Conservation (phyloP, 164 flowering plant species). For the Vitis cinerea region DNA sequence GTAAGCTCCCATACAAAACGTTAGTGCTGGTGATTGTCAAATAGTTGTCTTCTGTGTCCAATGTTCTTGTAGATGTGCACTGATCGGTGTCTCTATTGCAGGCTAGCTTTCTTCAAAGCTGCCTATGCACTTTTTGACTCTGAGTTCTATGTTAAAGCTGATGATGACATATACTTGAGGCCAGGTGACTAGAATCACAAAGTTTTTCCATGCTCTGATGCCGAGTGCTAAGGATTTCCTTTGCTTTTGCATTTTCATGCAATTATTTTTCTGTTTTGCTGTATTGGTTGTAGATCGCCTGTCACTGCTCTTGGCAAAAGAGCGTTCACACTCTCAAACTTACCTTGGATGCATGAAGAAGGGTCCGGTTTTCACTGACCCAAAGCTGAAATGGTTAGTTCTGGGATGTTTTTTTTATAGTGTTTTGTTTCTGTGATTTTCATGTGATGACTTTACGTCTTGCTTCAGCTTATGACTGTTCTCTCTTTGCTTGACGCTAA, state of each 20-base stretch:
- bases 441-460: not conserved
- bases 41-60: not conserved
- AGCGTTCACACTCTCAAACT: constrained; percentile 70
- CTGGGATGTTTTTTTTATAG: not conserved
- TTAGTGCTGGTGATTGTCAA: constrained; percentile 35
- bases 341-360: constrained; percentile 94
- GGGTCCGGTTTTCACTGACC: constrained; percentile 87
- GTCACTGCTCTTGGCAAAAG: constrained; percentile 82
- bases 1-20: constrained; percentile 97
- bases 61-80: not conserved
- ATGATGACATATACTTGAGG: constrained; percentile 89
- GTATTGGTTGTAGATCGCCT: constrained; percentile 63
- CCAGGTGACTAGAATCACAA: constrained; percentile 53
- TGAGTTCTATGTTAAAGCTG: constrained; percentile 95
- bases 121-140: constrained; percentile 81
- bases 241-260: not conserved
- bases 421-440: not conserved
- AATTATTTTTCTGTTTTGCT: not conserved
- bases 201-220: not conserved
- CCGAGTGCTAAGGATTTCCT: not conserved
- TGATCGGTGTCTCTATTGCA: constrained; percentile 19
- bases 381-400: constrained; percentile 84
- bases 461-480: not conserved
- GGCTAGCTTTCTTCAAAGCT: constrained; percentile 86
- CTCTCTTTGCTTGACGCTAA: no score